These are phyloP conservation scores for Aspergillus fructus DNA, from an alignment of 2,329 filamentous ascomycete species.

Conservation along the genomic window DNA sequence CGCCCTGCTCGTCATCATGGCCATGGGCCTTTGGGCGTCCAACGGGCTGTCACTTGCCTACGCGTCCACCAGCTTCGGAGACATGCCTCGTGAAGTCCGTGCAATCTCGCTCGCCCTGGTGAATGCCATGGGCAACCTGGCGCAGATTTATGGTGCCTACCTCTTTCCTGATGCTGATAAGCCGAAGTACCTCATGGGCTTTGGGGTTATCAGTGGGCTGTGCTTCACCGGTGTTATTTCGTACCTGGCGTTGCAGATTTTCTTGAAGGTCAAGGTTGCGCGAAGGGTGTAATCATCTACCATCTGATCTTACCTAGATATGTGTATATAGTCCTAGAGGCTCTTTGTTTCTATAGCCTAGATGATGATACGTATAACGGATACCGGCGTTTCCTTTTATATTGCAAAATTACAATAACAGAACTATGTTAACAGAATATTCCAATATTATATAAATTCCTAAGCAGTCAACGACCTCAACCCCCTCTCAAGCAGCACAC, in stretches of 20 bases:
- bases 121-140: constrained; percentile 55
- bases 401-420: too few species aligned
- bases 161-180: constrained; percentile 51
- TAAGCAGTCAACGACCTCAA: constrained; percentile 11
- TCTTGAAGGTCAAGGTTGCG: not conserved
- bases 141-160: constrained; percentile 56
- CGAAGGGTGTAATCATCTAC: too few species aligned
- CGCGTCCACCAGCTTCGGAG: constrained; percentile 52
- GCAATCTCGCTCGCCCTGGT: constrained; percentile 54
- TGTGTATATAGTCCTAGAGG: too few species aligned
- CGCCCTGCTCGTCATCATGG: constrained; percentile 56
- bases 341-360: too few species aligned
- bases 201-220: constrained; percentile 30
- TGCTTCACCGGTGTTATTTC: not conserved
- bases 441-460: too few species aligned
- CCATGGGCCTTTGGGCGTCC: constrained; percentile 54
- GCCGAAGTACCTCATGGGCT: constrained; percentile 52
- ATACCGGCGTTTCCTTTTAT: too few species aligned
- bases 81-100: constrained; percentile 51
- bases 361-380: too few species aligned
- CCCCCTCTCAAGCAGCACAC: constrained; percentile 48
- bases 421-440: too few species aligned
- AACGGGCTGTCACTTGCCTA: constrained; percentile 55
- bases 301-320: too few species aligned
- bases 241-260: not conserved